Evolutionary conservation across 495 filamentous ascomycete species (phyloP).

Genomic region (Thermochaetoides thermophila): DNA sequence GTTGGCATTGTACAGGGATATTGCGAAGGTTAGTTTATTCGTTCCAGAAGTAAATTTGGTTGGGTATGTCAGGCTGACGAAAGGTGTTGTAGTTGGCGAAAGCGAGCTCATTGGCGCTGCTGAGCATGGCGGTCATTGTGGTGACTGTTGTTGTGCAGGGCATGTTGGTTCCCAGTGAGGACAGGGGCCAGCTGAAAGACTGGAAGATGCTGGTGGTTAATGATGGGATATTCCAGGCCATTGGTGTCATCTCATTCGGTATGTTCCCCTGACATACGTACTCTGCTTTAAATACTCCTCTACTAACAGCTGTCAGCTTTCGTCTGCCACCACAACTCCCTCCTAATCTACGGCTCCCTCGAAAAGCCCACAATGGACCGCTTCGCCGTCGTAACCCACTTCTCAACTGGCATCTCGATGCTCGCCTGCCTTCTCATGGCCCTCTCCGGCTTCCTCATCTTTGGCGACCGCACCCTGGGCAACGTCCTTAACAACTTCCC

Average conservation of each 20-base stretch:
- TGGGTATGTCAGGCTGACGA: background rate
- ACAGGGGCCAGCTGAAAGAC: constrained; percentile 50
- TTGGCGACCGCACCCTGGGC: constrained; percentile 79
- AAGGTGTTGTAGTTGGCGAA: constrained; percentile 57
- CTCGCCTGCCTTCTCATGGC: constrained; percentile 80
- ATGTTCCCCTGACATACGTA: constrained; percentile 12
- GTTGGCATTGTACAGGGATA: constrained; percentile 83
- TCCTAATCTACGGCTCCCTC: constrained; percentile 92
- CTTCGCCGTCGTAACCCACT: constrained; percentile 83
- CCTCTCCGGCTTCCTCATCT: constrained; percentile 77
- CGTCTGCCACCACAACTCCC: constrained; percentile 89
- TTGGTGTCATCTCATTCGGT: constrained; percentile 97
- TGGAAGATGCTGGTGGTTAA: constrained; percentile 53
- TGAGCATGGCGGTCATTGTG: constrained; percentile 85
- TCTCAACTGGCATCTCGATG: constrained; percentile 76
- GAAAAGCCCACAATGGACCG: constrained; percentile 89
- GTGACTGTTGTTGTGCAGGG: constrained; percentile 81
- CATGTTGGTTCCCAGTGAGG: constrained; percentile 50
- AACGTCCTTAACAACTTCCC: constrained; percentile 99
- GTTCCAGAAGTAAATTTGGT: background rate
- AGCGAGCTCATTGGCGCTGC: constrained; percentile 77
- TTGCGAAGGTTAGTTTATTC: constrained; percentile 61
- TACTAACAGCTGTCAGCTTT: too few species aligned
- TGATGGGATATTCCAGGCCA: constrained; percentile 79
- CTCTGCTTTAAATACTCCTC: too few species aligned